Percentiles rank a stretch among this genome's conserved stretches.
These are phyloP conservation scores for Bipolaris bicolor DNA, from an alignment of 2,329 filamentous ascomycete species.

Conservation along the genomic window DNA sequence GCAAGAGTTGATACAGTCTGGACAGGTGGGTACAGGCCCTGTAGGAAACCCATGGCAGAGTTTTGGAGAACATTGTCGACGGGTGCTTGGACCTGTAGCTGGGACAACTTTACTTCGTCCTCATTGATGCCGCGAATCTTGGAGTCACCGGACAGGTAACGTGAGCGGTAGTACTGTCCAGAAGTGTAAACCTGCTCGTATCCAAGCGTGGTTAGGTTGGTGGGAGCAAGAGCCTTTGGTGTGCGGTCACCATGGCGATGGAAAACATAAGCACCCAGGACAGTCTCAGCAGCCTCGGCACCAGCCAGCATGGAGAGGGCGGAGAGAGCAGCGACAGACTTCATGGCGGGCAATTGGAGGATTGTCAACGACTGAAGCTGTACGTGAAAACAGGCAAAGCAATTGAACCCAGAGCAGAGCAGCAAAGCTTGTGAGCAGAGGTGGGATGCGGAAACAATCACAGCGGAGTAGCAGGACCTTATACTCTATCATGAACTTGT, in stretches of 20 bases:
- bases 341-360: conserved; percentile 32
- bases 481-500: conserved; percentile 27
- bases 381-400: conserved; percentile 3
- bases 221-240: conserved; percentile 73
- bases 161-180: conserved; percentile 75
- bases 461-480: conserved; percentile 16
- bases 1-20: conserved; percentile 64
- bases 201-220: conserved; percentile 78
- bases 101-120: conserved; percentile 69
- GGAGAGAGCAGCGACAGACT: conserved; percentile 29
- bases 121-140: conserved; percentile 71
- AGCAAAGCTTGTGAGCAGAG: conserved; percentile 10
- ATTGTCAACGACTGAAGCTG: conserved; percentile 2
- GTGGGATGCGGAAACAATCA: conserved; percentile 8
- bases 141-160: conserved; percentile 71
- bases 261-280: conserved; percentile 86
- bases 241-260: conserved; percentile 90
- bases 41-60: conserved; percentile 80
- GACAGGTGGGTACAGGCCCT: conserved; percentile 84
- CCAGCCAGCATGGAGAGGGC: conserved; percentile 36
- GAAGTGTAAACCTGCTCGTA: conserved; percentile 75
- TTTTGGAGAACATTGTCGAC: conserved; percentile 78
- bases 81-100: conserved; percentile 75
- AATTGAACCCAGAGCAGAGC: conserved; percentile 13
- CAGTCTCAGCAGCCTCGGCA: conserved; percentile 62